Evolutionary conservation across 2,329 filamentous ascomycete genomes (phyloP).

Genomic region (Clarireedia sp.): DNA sequence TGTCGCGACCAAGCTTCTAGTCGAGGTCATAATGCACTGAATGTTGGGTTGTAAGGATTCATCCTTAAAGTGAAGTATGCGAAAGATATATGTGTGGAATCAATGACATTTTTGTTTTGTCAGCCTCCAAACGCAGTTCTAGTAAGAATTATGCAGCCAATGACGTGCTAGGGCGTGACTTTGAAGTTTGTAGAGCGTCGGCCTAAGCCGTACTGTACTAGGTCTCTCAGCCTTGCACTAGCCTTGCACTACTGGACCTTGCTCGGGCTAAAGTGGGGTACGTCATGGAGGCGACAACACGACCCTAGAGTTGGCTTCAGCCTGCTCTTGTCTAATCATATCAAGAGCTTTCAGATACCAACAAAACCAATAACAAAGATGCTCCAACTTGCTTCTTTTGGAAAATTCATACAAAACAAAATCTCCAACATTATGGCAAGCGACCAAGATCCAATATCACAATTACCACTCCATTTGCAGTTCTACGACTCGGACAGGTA

Average conservation of each 20-base stretch:
- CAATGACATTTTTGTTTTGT: conserved; percentile 9
- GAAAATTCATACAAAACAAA: not conserved
- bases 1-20: conserved; percentile 17
- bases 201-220: not conserved
- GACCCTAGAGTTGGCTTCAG: not conserved
- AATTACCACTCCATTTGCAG: conserved; percentile 5
- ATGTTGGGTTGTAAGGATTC: not conserved
- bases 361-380: not conserved
- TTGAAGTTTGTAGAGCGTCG: not conserved
- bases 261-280: not conserved
- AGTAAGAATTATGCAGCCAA: conserved; percentile 8
- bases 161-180: conserved; percentile 15
- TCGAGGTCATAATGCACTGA: conserved; percentile 19
- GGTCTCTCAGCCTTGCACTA: not conserved
- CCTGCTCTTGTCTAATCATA: not conserved
- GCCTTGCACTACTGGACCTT: not conserved
- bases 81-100: conserved; percentile 1
- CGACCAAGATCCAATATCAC: not conserved
- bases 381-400: not conserved
- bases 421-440: conserved; percentile 4
- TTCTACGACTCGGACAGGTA: conserved; percentile 11
- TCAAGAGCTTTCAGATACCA: not conserved
- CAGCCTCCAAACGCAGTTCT: conserved; percentile 5
- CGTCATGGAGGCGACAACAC: not conserved
- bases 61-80: not conserved